A percentile compares a stretch with the other conserved stretches of the same genome.
Evolutionary conservation across 441 rosid genomes (phyloP).

Genomic region (Geranium incanum): DNA sequence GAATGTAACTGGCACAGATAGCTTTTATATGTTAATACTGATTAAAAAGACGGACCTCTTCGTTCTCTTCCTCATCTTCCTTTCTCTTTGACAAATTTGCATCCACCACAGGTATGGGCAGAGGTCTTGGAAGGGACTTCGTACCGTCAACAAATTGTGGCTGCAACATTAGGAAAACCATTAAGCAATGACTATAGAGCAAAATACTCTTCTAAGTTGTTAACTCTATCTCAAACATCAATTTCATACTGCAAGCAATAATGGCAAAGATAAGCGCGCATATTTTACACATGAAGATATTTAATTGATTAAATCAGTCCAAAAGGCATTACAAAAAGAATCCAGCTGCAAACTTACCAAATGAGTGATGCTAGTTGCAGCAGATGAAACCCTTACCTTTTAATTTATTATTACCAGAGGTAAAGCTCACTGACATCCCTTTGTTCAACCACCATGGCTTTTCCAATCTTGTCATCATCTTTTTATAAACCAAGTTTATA

Average conservation of each 20-base stretch:
- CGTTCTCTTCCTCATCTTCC: constrained; percentile 32
- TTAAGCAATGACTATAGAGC: background rate
- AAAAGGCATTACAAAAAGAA: background rate
- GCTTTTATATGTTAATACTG: background rate
- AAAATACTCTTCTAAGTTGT: constrained; percentile 3
- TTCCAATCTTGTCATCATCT: background rate
- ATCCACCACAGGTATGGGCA: constrained; percentile 39
- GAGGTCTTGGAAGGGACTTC: constrained; percentile 71
- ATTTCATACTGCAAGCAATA: background rate
- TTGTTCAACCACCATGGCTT: background rate
- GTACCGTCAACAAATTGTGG: constrained; percentile 41
- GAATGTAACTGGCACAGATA: background rate
- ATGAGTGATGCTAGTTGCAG: background rate
- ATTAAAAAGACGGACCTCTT: constrained; percentile 38
- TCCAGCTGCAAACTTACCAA: background rate
- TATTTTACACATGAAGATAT: background rate
- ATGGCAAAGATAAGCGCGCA: background rate
- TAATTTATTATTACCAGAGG: background rate
- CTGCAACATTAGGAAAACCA: constrained; percentile 31
- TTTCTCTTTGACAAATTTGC: constrained; percentile 27
- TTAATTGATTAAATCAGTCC: background rate
- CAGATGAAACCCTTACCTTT: background rate
- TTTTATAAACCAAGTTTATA: background rate
- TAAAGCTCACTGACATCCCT: background rate
- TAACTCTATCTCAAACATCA: background rate